Conservation (phyloP, 306 rosid genomes). For the Begonia masoniana region DNA sequence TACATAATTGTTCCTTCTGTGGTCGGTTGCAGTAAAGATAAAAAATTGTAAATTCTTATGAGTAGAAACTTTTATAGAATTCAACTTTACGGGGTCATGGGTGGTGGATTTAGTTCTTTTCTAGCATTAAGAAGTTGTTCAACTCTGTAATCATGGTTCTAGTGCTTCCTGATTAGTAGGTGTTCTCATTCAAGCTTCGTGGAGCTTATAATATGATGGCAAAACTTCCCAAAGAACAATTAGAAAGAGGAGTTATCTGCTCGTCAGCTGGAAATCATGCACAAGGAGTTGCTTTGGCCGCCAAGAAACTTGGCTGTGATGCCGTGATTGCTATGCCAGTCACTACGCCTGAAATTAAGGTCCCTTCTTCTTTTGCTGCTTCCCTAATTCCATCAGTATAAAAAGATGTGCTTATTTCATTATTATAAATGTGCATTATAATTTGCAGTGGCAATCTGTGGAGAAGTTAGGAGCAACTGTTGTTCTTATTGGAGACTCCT, state of each 20-base stretch:
- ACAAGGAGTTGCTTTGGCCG: slow-evolving; percentile 82
- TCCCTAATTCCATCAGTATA: neutral
- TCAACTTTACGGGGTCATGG: no score
- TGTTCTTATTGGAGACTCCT: slow-evolving; percentile 79
- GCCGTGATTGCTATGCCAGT: slow-evolving; percentile 80
- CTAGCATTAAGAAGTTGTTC: no score
- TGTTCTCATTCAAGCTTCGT: slow-evolving; percentile 79
- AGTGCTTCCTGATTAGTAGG: slow-evolving; percentile 23
- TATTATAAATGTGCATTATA: no score
- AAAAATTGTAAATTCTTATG: no score
- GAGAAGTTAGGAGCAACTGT: slow-evolving; percentile 77
- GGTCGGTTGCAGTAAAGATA: no score
- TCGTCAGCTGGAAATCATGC: slow-evolving; percentile 97
- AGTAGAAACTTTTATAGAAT: no score
- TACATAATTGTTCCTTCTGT: no score
- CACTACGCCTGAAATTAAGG: slow-evolving; percentile 87
- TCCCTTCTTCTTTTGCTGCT: slow-evolving; percentile 2
- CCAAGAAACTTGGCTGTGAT: slow-evolving; percentile 53
- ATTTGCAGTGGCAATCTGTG: slow-evolving; percentile 72
- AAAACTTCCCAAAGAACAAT: slow-evolving; percentile 44
- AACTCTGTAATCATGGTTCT: neutral
- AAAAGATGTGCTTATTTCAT: neutral
- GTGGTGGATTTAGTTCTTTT: no score
- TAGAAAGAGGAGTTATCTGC: slow-evolving; percentile 73
- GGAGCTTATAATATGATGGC: slow-evolving; percentile 98